Evolutionary conservation across 805 yeast genomes (phyloP).

Genomic region (Pichia occidentalis): DNA sequence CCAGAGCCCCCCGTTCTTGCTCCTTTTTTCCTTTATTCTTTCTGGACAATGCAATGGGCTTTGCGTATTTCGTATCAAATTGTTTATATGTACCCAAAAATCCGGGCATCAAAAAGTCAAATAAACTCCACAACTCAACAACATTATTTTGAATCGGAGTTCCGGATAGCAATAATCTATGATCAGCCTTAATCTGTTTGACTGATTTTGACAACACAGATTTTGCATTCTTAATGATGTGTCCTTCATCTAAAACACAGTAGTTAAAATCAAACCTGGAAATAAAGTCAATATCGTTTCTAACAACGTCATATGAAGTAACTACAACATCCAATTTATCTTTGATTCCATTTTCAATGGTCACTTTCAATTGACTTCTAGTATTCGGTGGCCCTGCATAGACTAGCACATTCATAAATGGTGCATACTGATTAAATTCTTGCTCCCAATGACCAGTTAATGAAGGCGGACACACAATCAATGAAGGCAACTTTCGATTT

Average conservation of each 20-base stretch:
- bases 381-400: constrained; percentile 90
- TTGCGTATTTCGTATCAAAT: constrained; percentile 93
- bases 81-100: constrained; percentile 91
- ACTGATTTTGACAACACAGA: constrained; percentile 88
- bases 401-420: constrained; percentile 72
- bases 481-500: constrained; percentile 69
- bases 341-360: constrained; percentile 37
- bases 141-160: constrained; percentile 98
- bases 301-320: constrained; percentile 92
- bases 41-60: constrained; percentile 92
- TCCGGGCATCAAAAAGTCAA: constrained; percentile 98
- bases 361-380: constrained; percentile 49
- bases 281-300: constrained; percentile 76
- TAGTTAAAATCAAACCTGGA: constrained; percentile 69
- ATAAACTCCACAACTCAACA: constrained; percentile 92
- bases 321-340: constrained; percentile 65
- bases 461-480: constrained; percentile 94
- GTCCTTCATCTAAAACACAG: constrained; percentile 97
- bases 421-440: constrained; percentile 84
- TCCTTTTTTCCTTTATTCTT: constrained; percentile 87
- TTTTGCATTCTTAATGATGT: constrained; percentile 85
- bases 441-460: constrained; percentile 99
- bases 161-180: constrained; percentile 86
- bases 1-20: constrained; percentile 95
- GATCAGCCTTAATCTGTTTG: constrained; percentile 76